Base-by-base conservation (phyloP, 306 rosid species). In the Castanea sativa region DNA sequence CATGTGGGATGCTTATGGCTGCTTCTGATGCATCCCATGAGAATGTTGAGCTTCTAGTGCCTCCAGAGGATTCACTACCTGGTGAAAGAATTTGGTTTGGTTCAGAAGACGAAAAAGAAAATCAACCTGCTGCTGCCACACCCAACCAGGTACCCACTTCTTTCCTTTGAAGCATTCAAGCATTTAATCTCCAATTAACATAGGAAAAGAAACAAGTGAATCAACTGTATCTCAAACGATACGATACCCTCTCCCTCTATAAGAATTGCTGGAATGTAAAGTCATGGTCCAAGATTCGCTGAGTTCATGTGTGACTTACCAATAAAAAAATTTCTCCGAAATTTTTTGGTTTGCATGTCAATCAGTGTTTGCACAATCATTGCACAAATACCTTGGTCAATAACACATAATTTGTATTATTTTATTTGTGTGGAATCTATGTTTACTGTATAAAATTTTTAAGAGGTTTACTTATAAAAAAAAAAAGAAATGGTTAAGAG, bases 31-130 rank as follows among this genome's bases (percentile, higher is more conserved):
- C 89, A 49, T 84, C 88, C 55, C 98, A 91, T 75, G 92, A 90
- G 70, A 89, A 87, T 76, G 94, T 95, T 78, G 97, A 95, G 87
- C 98, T 92, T 88, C 92, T 95, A 73, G 84, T 80, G 74, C 98
- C 99, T 71, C 98, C 98, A 3, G 88, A 88, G 71, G 92, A 80
- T 81, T 93, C 98, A 51, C 80, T 76, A 59, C 91, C 94, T 19
- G 99, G 99, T 6, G 92, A 95, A 84, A 90, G 97, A 82, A 79
- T 95, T 75, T 95, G 99, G 99, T 92, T 95, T 83, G 98, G 98
- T 78, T 89, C 88, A 18, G 92, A 83, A 80, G 80, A 81, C 71
- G 90, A 91, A 56, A 87, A 77, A 69, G 85, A 89, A 75, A 80
- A 86, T 76, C 98, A 89, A 83, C 88, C 94, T 76, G 86, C 77